Base-by-base conservation (phyloP, 2,329 filamentous ascomycete species). In the Rasamsonia emersonii region DNA sequence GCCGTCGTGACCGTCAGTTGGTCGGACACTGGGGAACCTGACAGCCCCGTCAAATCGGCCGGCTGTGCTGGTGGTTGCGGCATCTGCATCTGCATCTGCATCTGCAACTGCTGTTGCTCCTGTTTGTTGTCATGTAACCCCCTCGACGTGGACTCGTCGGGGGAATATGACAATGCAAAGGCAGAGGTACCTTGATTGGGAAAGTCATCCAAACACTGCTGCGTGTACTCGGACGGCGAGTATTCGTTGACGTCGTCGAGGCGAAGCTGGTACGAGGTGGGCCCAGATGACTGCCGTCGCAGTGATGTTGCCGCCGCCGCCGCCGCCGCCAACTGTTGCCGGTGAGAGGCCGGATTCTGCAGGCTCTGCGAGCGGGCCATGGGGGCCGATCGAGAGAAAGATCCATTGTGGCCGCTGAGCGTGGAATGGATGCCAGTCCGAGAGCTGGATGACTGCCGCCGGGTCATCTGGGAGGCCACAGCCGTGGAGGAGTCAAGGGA, bases 141-240 rank as follows among this genome's bases (percentile, higher is more conserved):
- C 25, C 38, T 40, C 35, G 38, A 44, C 41, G 50, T 45, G 29
- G 41, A 39, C 28, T 45, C 39, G 42, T 47, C 43, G 33, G 47
- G 42, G 25, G 47, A 42, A 40, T 48, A 33, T 33, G 46, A 45
- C 24, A 51, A 36, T 21, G 49, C 40, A 24, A 49, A 47, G 9
- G 39, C 32, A 25, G 41, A 33, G 24, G 30, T 39, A 26, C 33
- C 29, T 33, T 46, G 47, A 32, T 31, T 35, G 19, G 45, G 47
- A 28, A 46, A 42, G 24, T 51, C 51, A 29, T 59, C 58, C 43
- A 55, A 42, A 33, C 46, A 51, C 29, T 57, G 54, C 24, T 53
- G 51, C 18, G 61, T 46, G 41, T 59, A 65, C 40, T 64, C 60
- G 17, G 56, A 53, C 5, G 62, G 62, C 14, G 59, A 62, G 36